Evolutionary conservation across 306 rosid genomes (phyloP).

Genomic region (Adenanthera pavonina): DNA sequence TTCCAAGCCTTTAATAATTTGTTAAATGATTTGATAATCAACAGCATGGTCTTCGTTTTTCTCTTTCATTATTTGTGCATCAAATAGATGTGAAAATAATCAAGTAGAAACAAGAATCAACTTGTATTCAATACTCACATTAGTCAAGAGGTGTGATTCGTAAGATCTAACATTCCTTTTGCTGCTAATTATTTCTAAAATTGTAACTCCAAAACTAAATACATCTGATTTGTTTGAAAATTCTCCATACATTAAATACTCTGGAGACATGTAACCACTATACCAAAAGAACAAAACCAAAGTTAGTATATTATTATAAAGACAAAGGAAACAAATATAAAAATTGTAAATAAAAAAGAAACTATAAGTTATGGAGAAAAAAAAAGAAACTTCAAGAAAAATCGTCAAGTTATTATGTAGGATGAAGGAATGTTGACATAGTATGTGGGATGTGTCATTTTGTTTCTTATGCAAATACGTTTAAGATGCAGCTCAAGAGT

Average conservation of each 20-base stretch:
- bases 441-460: too few relatives aligned
- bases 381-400: neutral
- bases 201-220: slow-evolving; percentile 48
- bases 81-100: neutral
- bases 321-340: neutral
- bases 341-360: neutral
- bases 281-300: too few relatives aligned
- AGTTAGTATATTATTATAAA: neutral
- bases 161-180: slow-evolving; percentile 23
- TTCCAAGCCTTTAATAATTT: slow-evolving; percentile 46
- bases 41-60: neutral
- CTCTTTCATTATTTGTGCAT: neutral
- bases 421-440: too few relatives aligned
- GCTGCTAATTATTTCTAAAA: slow-evolving; percentile 54
- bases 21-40: neutral
- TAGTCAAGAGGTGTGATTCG: slow-evolving; percentile 19
- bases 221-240: slow-evolving; percentile 56
- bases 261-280: slow-evolving; percentile 53
- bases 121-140: slow-evolving; percentile 34
- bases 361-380: neutral
- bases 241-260: slow-evolving; percentile 49
- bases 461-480: too few relatives aligned
- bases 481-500: too few relatives aligned
- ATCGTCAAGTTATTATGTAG: neutral
- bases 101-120: neutral